Percentiles rank a stretch among this genome's conserved stretches.
Conservation (phyloP, 2,329 filamentous ascomycete genomes). For the Aspergillus sp. region DNA sequence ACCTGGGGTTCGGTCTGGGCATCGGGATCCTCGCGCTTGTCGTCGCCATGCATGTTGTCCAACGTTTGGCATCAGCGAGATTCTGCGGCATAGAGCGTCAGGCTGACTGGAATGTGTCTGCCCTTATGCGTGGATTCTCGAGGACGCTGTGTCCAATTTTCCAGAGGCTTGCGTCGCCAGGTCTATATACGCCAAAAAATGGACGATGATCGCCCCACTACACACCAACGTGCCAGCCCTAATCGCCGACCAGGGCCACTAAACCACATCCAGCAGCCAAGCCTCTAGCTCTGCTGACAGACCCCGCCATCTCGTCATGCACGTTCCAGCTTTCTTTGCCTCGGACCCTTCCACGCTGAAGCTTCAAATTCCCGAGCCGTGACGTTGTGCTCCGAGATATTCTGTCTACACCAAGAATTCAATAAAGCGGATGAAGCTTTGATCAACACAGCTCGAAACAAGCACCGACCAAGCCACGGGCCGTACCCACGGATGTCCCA, state of each 20-base stretch:
- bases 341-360: not conserved
- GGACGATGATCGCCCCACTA: not conserved
- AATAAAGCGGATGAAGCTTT: not conserved
- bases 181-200: slow-evolving; percentile 4
- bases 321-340: not conserved
- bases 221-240: not conserved
- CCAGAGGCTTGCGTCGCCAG: not conserved
- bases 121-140: not conserved
- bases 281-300: slow-evolving; percentile 3
- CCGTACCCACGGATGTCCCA: not conserved
- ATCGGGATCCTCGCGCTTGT: not conserved
- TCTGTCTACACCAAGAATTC: not conserved
- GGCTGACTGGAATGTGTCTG: too few species aligned
- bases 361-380: not conserved
- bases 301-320: not conserved
- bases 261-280: not conserved
- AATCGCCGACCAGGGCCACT: not conserved
- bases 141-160: not conserved
- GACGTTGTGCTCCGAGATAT: not conserved
- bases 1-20: not conserved
- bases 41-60: not conserved
- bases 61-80: too few species aligned
- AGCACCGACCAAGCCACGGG: not conserved
- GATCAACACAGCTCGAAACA: too few species aligned
- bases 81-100: not conserved